Percentiles rank a stretch among this genome's conserved stretches.
Evolutionary conservation across 352 stramenopile genomes (phyloP).

Genomic region (Pythium apleroticum): DNA sequence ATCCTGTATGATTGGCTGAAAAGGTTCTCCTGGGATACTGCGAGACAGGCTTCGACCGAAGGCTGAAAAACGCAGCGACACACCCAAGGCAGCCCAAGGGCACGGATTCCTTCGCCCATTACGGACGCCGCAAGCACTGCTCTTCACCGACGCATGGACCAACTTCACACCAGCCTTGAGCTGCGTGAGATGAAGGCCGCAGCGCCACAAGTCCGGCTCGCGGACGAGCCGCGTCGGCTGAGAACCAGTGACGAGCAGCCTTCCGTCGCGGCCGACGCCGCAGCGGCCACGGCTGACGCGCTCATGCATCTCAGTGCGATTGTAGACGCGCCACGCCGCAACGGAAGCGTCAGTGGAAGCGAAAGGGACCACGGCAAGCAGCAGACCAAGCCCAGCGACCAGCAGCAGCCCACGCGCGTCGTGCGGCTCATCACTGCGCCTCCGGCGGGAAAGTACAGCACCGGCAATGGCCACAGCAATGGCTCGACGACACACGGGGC

Average conservation of each 20-base stretch:
- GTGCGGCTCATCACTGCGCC: conserved; percentile 17
- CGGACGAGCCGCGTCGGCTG: background rate
- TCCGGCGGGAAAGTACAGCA: background rate
- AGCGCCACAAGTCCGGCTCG: background rate
- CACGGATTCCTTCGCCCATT: background rate
- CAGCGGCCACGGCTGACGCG: background rate
- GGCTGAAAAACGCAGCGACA: background rate
- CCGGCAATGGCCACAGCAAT: background rate
- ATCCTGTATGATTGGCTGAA: conserved; percentile 10
- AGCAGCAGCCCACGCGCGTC: background rate
- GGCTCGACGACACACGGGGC: background rate
- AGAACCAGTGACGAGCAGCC: background rate
- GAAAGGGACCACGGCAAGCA: conserved; percentile 31
- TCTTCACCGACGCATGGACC: conserved; percentile 7
- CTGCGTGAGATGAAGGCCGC: conserved; percentile 9
- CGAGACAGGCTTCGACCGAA: background rate
- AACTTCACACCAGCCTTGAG: conserved; percentile 23
- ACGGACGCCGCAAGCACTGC: background rate
- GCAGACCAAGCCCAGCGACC: conserved; percentile 11
- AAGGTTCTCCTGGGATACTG: background rate
- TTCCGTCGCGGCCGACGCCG: background rate
- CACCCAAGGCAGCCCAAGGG: background rate
- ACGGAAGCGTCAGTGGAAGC: no score
- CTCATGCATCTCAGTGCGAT: conserved; percentile 21
- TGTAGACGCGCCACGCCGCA: background rate